phyloP scores from a whole-genome alignment of 768 basidiomycete genomes.

The Rhodotorula babjevae region DNA sequence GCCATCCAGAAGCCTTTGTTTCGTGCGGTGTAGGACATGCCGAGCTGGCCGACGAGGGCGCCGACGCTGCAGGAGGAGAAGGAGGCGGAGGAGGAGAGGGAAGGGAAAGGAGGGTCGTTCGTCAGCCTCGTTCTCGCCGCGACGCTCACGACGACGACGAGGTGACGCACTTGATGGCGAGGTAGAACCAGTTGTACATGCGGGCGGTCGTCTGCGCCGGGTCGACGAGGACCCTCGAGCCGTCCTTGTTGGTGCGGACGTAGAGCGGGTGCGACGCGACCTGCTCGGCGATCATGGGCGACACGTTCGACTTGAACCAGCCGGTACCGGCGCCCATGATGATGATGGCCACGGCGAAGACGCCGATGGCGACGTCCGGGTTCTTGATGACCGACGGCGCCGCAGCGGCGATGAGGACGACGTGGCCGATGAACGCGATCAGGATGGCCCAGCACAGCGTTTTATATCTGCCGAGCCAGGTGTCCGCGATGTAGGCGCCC shows the following conservation, averaged over 20 bases:
- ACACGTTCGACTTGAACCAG: slow-evolving; percentile 68
- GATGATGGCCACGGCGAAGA: slow-evolving; percentile 55
- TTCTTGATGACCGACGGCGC: slow-evolving; percentile 63
- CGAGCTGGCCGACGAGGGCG: slow-evolving; percentile 63
- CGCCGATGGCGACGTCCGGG: slow-evolving; percentile 43
- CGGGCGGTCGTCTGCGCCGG: slow-evolving; percentile 63
- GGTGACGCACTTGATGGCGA: not conserved
- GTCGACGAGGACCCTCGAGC: slow-evolving; percentile 71
- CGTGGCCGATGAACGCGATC: slow-evolving; percentile 54
- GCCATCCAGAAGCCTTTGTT: slow-evolving; percentile 46
- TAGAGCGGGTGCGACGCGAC: slow-evolving; percentile 18
- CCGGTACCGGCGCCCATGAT: slow-evolving; percentile 46
- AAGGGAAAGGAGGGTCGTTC: no score
- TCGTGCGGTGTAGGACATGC: slow-evolving; percentile 38
- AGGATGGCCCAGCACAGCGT: slow-evolving; percentile 61
- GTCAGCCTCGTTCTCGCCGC: no score
- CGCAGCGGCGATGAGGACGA: slow-evolving; percentile 63
- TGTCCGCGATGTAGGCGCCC: slow-evolving; percentile 72
- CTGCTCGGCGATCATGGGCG: slow-evolving; percentile 73
- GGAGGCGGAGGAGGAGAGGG: slow-evolving; percentile 40
- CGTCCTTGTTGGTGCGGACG: slow-evolving; percentile 45
- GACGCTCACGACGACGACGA: not conserved
- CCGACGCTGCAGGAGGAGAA: no score
- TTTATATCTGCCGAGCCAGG: slow-evolving; percentile 67
- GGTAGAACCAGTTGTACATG: slow-evolving; percentile 56